phyloP scores from a whole-genome alignment of 2,329 filamentous ascomycete genomes.

The Trichoderma sp. region DNA sequence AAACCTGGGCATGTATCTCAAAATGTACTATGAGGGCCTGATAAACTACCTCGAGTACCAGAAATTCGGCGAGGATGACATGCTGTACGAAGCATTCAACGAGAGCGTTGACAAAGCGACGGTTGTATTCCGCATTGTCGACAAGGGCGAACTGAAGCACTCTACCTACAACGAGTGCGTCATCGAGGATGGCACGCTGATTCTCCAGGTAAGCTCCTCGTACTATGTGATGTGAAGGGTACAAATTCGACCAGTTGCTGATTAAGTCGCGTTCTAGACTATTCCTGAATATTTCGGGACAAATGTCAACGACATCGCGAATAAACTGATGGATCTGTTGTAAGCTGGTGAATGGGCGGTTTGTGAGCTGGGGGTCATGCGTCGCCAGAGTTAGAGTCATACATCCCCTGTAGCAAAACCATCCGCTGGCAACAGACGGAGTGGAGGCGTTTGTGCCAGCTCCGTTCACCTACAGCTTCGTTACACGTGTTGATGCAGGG shows the following conservation, averaged over 20 bases:
- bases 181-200: conserved; percentile 51
- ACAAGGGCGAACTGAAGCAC: conserved; percentile 40
- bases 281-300: background rate
- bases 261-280: background rate
- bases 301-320: conserved; percentile 26
- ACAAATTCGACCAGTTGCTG: background rate
- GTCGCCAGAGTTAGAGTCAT: background rate
- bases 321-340: conserved; percentile 21
- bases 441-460: background rate
- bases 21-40: conserved; percentile 49
- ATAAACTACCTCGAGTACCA: conserved; percentile 42
- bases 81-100: conserved; percentile 50
- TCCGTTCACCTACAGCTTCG: conserved; percentile 10
- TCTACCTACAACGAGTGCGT: conserved; percentile 48
- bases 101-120: conserved; percentile 47
- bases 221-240: background rate
- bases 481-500: conserved; percentile 20
- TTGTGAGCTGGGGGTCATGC: background rate
- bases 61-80: conserved; percentile 51
- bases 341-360: background rate
- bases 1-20: conserved; percentile 43
- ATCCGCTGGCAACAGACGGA: conserved; percentile 8
- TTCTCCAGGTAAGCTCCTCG: conserved; percentile 43
- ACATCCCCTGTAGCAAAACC: background rate
- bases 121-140: conserved; percentile 50